Evolutionary conservation across 2,329 filamentous ascomycete species (phyloP).

Genomic region (Fusarium algeriense): DNA sequence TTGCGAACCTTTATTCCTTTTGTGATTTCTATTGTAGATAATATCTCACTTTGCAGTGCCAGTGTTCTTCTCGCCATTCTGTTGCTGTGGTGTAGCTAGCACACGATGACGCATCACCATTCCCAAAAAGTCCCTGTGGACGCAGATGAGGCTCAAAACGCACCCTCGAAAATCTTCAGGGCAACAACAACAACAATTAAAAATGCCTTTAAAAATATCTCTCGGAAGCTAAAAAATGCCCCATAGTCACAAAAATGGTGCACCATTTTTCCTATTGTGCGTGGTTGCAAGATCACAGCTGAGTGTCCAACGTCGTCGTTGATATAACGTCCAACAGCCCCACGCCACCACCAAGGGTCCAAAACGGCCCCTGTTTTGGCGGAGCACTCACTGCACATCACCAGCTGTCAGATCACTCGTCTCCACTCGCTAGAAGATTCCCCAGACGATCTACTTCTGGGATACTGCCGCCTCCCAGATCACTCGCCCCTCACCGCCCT

Average conservation of each 20-base stretch:
- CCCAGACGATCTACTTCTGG: conserved; percentile 1
- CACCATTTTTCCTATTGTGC: neutral
- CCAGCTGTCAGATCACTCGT: neutral
- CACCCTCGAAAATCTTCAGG: conserved; percentile 20
- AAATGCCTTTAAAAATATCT: conserved; percentile 4
- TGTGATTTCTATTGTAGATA: no score
- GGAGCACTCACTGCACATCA: neutral
- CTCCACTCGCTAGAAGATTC: neutral
- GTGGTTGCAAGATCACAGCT: conserved; percentile 16
- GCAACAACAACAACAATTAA: conserved; percentile 33
- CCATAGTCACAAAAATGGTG: neutral
- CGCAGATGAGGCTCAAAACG: neutral
- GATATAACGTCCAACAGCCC: conserved; percentile 14
- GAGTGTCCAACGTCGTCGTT: conserved; percentile 15
- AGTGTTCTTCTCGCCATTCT: fast-evolving
- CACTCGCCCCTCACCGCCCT: conserved; percentile 26
- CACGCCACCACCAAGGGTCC: conserved; percentile 9
- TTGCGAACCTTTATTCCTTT: neutral
- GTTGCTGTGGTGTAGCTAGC: neutral
- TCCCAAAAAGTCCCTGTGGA: neutral
- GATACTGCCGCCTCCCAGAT: conserved; percentile 22
- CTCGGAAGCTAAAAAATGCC: conserved; percentile 1
- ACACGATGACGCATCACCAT: neutral
- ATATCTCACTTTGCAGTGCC: fast-evolving
- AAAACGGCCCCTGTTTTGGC: neutral